A percentile compares a stretch with the other conserved stretches of the same genome.
Evolutionary conservation across 805 yeast genomes (phyloP).

Genomic region (Candida ficus): DNA sequence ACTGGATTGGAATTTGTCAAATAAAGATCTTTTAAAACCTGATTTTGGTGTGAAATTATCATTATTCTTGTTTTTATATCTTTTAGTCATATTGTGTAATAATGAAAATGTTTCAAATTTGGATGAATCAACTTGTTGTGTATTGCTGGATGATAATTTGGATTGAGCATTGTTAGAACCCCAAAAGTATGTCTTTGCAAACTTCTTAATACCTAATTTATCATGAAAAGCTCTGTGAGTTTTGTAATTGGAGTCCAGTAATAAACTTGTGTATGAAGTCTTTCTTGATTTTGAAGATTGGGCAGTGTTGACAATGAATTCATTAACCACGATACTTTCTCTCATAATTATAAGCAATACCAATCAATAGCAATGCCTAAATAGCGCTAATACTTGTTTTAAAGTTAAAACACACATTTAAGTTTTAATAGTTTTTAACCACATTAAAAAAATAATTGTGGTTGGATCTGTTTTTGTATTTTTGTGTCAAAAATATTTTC

Average conservation of each 20-base stretch:
- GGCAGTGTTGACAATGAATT: conserved; percentile 5
- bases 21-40: neutral
- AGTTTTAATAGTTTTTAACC: too few relatives aligned
- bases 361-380: neutral
- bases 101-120: conserved; percentile 13
- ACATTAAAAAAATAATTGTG: too few relatives aligned
- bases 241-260: conserved; percentile 4
- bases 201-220: conserved; percentile 13
- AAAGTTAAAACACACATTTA: too few relatives aligned
- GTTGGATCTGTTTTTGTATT: neutral
- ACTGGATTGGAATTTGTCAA: neutral
- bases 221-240: conserved; percentile 4
- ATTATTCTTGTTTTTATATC: conserved; percentile 1
- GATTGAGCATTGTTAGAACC: neutral
- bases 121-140: conserved; percentile 8
- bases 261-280: conserved; percentile 13
- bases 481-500: neutral
- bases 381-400: too few relatives aligned
- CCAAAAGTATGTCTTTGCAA: conserved; percentile 15
- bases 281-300: conserved; percentile 16
- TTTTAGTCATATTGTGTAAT: conserved; percentile 4
- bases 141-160: neutral
- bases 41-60: neutral
- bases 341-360: neutral
- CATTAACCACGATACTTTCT: conserved; percentile 1